Evolutionary conservation across 805 yeast species (phyloP), one percentile per base, ranked within the genome.

Genomic region (Cyberlindnera amylophila): DNA sequence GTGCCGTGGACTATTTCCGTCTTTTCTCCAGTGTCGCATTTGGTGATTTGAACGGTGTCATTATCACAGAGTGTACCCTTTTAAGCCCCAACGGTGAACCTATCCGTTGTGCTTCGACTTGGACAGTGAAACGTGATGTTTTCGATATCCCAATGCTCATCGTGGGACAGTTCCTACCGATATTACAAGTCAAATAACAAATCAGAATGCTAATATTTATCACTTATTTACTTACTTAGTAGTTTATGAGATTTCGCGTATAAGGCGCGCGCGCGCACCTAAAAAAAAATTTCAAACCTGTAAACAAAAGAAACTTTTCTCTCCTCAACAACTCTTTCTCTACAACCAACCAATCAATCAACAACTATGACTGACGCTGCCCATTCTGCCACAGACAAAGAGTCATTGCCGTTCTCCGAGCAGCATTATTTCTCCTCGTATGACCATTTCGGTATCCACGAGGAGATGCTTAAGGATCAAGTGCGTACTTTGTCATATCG

Each of bases 381-480:
- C 13, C 47, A 41, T 23, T 79, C 82, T 38, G 91, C 91, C 39
- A 85, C 91, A 6, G 83, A 81, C 50, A 82, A 81, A 57, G 58
- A 69, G 27, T 44, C 69, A n/a, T 69, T 85, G 53, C 79, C 88
- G 21, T 78, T 79, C 62, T 65, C 77, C 36, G 98, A 91, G 61
- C 95, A 89, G 67, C 98, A 91, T 65, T 93, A 93, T 67, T 93
- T 93, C 70, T 75, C 82, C 39, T 91, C 98, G 2, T 93, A 93
- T 59, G 97, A 91, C 64, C 98, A 93, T 62, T 89, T 88, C 60
- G 96, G 96, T 41, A 93, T 93, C 59, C 99, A 93, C 62, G 99
- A 95, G 68, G 98, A 91, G 67, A 93, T 93, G 99, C 79, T 93
- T 57, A 95, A 93, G 67, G 99, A 93, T 64, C 77, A 86, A 39